phyloP scores from a whole-genome alignment of 1,284 basidiomycete species.

The Entoloma clypeatum region DNA sequence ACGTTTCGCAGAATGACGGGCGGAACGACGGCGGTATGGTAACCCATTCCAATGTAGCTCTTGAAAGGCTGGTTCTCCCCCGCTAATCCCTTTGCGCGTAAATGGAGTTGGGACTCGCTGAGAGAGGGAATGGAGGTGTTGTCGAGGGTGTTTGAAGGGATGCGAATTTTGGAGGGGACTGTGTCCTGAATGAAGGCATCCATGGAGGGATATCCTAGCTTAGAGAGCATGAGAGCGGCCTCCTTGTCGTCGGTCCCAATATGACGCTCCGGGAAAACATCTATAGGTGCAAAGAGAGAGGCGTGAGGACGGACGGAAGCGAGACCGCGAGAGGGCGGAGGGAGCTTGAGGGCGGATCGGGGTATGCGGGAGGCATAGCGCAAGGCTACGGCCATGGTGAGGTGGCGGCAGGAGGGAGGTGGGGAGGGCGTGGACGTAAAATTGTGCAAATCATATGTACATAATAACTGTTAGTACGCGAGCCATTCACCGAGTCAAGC shows the following conservation, averaged over 20 bases:
- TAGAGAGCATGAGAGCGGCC: slow-evolving; percentile 72
- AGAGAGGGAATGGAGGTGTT: slow-evolving; percentile 69
- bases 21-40: slow-evolving; percentile 91
- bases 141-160: slow-evolving; percentile 58
- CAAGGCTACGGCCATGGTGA: slow-evolving; percentile 40
- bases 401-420: slow-evolving; percentile 16
- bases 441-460: slow-evolving; percentile 23
- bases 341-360: slow-evolving; percentile 23
- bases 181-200: slow-evolving; percentile 82
- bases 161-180: slow-evolving; percentile 77
- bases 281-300: slow-evolving; percentile 75
- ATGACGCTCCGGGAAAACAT: slow-evolving; percentile 86
- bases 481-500: slow-evolving; percentile 66
- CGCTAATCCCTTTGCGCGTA: slow-evolving; percentile 75
- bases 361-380: slow-evolving; percentile 41
- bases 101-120: slow-evolving; percentile 84
- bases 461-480: slow-evolving; percentile 41
- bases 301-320: slow-evolving; percentile 57
- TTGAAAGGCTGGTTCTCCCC: slow-evolving; percentile 79
- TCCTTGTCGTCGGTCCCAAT: slow-evolving; percentile 84
- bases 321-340: slow-evolving; percentile 36
- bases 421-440: slow-evolving; percentile 21
- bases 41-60: slow-evolving; percentile 98
- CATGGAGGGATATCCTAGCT: slow-evolving; percentile 81
- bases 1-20: slow-evolving; percentile 93